phyloP scores from a whole-genome alignment of 805 yeast species.

The Ascoidea asiatica region DNA sequence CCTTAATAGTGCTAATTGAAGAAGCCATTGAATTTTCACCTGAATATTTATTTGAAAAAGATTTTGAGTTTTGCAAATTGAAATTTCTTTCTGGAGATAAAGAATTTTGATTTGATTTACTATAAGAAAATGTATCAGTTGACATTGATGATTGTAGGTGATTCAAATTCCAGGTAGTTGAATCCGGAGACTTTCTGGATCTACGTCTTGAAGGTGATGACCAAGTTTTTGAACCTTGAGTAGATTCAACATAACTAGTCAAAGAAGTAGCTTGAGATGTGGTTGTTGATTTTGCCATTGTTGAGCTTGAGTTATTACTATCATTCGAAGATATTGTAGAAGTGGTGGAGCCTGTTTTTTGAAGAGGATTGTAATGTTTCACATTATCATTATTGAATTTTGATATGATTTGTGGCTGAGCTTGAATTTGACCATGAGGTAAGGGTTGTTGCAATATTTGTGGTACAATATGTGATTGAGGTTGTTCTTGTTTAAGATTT shows the following conservation, averaged over 20 bases:
- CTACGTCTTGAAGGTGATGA: too few relatives aligned
- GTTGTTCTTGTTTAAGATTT: background rate
- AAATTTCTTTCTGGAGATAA: background rate
- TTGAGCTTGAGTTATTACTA: background rate
- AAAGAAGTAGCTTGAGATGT: background rate
- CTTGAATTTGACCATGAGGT: slow-evolving; percentile 1
- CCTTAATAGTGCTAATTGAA: background rate
- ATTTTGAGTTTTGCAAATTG: too few relatives aligned
- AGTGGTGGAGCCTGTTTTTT: slow-evolving; percentile 1
- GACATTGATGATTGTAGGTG: background rate
- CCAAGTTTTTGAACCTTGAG: slow-evolving; percentile 4
- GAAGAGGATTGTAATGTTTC: background rate
- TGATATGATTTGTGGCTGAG: background rate
- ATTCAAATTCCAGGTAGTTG: slow-evolving; percentile 2
- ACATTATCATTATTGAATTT: background rate
- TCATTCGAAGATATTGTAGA: slow-evolving; percentile 1
- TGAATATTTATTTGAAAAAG: too few relatives aligned
- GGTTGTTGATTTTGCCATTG: background rate
- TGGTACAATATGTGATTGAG: slow-evolving; percentile 1
- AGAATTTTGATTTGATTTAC: background rate
- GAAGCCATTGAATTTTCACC: slow-evolving; percentile 12
- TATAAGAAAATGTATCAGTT: background rate
- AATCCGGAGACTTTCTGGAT: too few relatives aligned
- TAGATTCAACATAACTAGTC: background rate
- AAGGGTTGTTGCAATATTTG: slow-evolving; percentile 2